Evolutionary conservation across 2,329 filamentous ascomycete species (phyloP), one percentile per base, ranked within the genome.

Genomic region (Sporothrix brunneoviolacea): DNA sequence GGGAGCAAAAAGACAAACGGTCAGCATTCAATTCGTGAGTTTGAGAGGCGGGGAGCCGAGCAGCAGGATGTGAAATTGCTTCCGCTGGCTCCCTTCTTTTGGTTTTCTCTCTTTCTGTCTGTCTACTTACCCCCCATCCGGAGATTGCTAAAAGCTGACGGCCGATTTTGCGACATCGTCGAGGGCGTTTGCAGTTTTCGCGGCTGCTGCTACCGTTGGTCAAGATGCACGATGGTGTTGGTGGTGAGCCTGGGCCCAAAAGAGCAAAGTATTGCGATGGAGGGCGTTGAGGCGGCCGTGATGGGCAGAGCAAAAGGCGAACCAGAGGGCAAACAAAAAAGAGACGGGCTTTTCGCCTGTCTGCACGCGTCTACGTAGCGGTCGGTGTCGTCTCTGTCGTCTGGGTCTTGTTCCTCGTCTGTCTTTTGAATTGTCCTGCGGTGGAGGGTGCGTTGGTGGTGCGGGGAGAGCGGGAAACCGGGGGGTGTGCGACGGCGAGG

Each of bases 81-180:
- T 28, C 6, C 6, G 6, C 24, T 28, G 6, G 5, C 10, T 28
- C 10, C 24, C 10, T 28, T 28, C 24, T 28, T 28, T 10, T 28
- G 6, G 24, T 10, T 30, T 21, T 44, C 6, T 21, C 18, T n/a
- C 15, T 19, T 32, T 1, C n/a, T 8, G 4, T 16, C 33, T 4
- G 16, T 39, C 10, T 9, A 57, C 88, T 84, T 79, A 96, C 91
- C 93, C 82, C 91, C 93, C 90, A 97, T 96, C 75, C 91, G 88
- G 76, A 97, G 68, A 64, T 73, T 79, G 66, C 77, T 80, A 74
- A 97, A 95, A 66, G 89, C 85, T 78, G 88, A 86, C 70, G 91
- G 87, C 77, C 91, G 82, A 75, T 85, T 93, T 73, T 90, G 85
- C 77, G 88, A 90, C 90, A 95, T 95, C 35, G 61, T 71, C 51